These are phyloP conservation scores for Thinopyrum elongatum DNA, from an alignment of 176 grass and related monocot species.

Conservation along the genomic window DNA sequence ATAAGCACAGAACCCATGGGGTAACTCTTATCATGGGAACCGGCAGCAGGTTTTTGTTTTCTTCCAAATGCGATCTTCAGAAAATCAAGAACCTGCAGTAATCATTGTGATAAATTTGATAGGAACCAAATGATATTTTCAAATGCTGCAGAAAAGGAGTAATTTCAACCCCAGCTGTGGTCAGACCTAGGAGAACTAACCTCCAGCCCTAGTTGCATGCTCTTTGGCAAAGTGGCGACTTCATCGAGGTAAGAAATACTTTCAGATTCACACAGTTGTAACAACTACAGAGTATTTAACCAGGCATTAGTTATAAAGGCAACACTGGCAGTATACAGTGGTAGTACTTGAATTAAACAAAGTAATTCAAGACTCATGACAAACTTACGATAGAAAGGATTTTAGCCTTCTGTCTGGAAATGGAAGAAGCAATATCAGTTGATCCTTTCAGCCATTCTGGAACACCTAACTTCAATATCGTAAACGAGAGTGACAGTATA, in stretches of 20 bases:
- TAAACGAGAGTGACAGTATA: slow-evolving; percentile 71
- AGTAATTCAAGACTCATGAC: not conserved
- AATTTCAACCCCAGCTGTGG: not conserved
- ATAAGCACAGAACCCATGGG: slow-evolving; percentile 84
- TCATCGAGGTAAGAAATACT: slow-evolving; percentile 98
- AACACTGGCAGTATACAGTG: not conserved
- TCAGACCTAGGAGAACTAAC: slow-evolving; percentile 38
- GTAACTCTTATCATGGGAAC: slow-evolving; percentile 56
- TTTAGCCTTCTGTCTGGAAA: slow-evolving; percentile 89
- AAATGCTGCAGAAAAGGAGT: too few relatives aligned
- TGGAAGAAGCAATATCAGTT: slow-evolving; percentile 59
- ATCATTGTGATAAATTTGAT: too few relatives aligned
- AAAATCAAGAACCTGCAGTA: too few relatives aligned
- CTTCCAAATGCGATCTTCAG: slow-evolving; percentile 57
- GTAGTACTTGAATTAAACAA: not conserved
- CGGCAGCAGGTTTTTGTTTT: slow-evolving; percentile 39
- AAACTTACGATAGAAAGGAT: slow-evolving; percentile 86
- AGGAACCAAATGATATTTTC: too few relatives aligned
- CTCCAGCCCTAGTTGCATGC: slow-evolving; percentile 77
- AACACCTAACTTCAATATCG: slow-evolving; percentile 66
- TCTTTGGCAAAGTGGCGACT: slow-evolving; percentile 66
- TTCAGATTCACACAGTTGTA: too few relatives aligned
- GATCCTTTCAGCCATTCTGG: slow-evolving; percentile 70
- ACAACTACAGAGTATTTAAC: slow-evolving; percentile 49
- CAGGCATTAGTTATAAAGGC: slow-evolving; percentile 20